Evolutionary conservation across 331 rosid genomes (phyloP).

Genomic region (Malus hybrid): DNA sequence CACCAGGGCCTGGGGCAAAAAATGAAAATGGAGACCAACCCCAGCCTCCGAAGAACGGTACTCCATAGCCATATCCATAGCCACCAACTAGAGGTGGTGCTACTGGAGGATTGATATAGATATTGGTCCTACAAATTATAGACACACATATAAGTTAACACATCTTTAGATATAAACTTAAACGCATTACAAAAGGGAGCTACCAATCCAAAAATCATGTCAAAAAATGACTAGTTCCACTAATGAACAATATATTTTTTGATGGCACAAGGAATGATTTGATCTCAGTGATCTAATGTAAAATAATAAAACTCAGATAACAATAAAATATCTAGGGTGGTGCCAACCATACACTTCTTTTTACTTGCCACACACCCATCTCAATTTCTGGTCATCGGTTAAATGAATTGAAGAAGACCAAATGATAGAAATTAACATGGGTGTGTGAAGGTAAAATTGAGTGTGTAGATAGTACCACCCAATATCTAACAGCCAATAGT

Average conservation of each 20-base stretch:
- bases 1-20: slow-evolving; percentile 81
- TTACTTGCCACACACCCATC: too few species aligned
- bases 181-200: neutral
- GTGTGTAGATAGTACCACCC: too few species aligned
- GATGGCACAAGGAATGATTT: neutral
- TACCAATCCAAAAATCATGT: neutral
- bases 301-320: neutral
- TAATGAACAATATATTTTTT: neutral
- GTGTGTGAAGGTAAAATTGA: too few species aligned
- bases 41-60: slow-evolving; percentile 79
- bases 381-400: too few species aligned
- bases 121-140: slow-evolving; percentile 60
- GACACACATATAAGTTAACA: neutral
- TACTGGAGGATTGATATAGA: slow-evolving; percentile 67
- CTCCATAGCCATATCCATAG: slow-evolving; percentile 74
- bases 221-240: neutral
- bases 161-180: neutral
- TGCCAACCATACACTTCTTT: too few species aligned
- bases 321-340: too few species aligned
- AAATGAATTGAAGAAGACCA: too few species aligned
- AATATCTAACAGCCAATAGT: too few species aligned
- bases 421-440: too few species aligned
- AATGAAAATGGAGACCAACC: slow-evolving; percentile 98
- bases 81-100: slow-evolving; percentile 90
- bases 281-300: neutral